Conservation (phyloP, 345 rosid genomes). For the Citrus trifoliata region DNA sequence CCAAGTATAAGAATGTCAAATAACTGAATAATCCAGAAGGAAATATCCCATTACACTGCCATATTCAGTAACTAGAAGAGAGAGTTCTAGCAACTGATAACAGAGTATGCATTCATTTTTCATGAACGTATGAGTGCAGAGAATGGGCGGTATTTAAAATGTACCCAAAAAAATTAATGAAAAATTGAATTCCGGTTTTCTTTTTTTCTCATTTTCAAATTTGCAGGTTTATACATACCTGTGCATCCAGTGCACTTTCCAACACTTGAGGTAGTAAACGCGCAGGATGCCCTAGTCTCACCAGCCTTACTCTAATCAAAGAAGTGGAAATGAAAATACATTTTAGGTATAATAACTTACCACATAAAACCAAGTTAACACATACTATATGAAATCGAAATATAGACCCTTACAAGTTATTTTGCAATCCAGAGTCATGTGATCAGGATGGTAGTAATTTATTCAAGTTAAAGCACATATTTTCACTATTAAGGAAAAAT, state of each 20-base stretch:
- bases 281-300: constrained; percentile 96
- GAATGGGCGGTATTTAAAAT: background rate
- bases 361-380: background rate
- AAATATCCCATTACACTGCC: background rate
- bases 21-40: constrained; percentile 1
- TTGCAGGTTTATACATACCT: constrained; percentile 35
- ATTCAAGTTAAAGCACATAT: background rate
- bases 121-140: background rate
- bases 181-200: constrained; percentile 3
- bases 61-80: constrained; percentile 7
- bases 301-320: constrained; percentile 63
- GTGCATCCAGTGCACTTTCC: constrained; percentile 92
- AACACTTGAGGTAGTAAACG: constrained; percentile 89
- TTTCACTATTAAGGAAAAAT: background rate
- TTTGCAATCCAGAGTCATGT: background rate
- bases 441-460: background rate
- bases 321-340: background rate
- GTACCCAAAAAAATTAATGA: constrained; percentile 4
- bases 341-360: background rate
- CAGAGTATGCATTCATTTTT: background rate
- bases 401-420: background rate
- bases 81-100: background rate
- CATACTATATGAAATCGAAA: background rate
- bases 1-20: constrained; percentile 7
- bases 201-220: background rate